A percentile compares a stretch with the other conserved stretches of the same genome.
These are phyloP conservation scores for Chenopodium quinoa DNA, from an alignment of 148 eudicot species.

Conservation along the genomic window DNA sequence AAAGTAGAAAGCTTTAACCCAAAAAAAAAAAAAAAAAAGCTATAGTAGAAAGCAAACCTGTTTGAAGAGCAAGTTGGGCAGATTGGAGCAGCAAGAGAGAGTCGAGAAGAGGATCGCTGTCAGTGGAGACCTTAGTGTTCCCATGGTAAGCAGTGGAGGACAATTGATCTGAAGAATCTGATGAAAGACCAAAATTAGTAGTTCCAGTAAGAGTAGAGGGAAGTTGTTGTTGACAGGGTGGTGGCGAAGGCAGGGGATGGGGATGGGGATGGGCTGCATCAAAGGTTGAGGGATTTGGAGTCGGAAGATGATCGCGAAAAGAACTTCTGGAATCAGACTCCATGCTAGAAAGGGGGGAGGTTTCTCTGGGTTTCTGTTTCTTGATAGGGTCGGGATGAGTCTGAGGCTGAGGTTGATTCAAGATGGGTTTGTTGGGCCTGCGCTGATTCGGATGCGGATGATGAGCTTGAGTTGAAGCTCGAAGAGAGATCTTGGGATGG, in stretches of 20 bases:
- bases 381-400: constrained; percentile 47
- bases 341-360: constrained; percentile 64
- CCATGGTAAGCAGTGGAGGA: constrained; percentile 32
- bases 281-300: constrained; percentile 31
- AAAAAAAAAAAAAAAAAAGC: no score
- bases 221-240: neutral
- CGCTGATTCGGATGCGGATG: no score
- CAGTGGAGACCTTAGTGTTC: constrained; percentile 21
- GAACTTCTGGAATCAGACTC: constrained; percentile 84
- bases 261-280: constrained; percentile 39
- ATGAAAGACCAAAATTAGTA: constrained; percentile 24
- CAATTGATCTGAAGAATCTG: constrained; percentile 35
- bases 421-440: no score
- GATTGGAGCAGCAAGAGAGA: constrained; percentile 57
- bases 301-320: constrained; percentile 29
- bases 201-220: constrained; percentile 8
- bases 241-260: constrained; percentile 25
- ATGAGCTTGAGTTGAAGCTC: neutral
- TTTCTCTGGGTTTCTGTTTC: constrained; percentile 68
- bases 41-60: constrained; percentile 40
- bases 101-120: constrained; percentile 60
- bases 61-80: constrained; percentile 73
- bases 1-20: no score
- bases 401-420: constrained; percentile 25
- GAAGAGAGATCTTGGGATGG: constrained; percentile 32